Evolutionary conservation across 2,329 filamentous ascomycete genomes (phyloP), one percentile per base, ranked within the genome.

Genomic region (Colletotrichum phormii): DNA sequence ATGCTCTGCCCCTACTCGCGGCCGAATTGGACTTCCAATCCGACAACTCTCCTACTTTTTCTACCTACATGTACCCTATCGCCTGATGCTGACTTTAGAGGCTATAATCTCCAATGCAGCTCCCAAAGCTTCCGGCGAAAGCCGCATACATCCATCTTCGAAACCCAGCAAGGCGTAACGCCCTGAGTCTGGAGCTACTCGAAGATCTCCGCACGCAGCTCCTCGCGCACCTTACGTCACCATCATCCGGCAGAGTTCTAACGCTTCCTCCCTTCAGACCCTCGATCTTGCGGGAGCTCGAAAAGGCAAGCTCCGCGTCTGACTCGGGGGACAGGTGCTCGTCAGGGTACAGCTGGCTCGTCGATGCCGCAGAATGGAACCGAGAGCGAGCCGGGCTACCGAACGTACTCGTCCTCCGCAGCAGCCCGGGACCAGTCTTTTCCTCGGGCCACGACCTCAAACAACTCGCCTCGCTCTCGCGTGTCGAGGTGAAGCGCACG

Each of bases 401-500:
- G n/a, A 76, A 73, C 11, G 79, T 81, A 5, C 76, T 82, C 12
- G 78, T 82, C 54, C 76, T 82, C 11, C 80, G 80, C 64, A 76
- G 80, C 66, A 76, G 71, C 59, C 31, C 68, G 12, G 77, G 77
- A 11, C 78, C 77, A 11, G 77, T 81, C 42, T 82, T 82, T 72
- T 75, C 77, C 67, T 77, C 80, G 0, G 80, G 80, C 54, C 79
- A 82, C 67, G 79, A 82, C 72, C 76, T 81, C 3, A 64, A 73
- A 8, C 79, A 82, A 61, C 70, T 81, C 7, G 63, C 72, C 7
- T 31, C 59, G 0, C 72, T 77, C 11, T 37, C 35, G 2, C 33
- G 60, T 1, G 51, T 31, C 1, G 62, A 78, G 4, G 66, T 76
- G 5, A 70, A 63, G 42, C 72, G 73, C 26, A 78, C 77, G 1